Evolutionary conservation across 345 rosid species (phyloP), one percentile per base, ranked within the genome.

Genomic region (Triadica sebifera): DNA sequence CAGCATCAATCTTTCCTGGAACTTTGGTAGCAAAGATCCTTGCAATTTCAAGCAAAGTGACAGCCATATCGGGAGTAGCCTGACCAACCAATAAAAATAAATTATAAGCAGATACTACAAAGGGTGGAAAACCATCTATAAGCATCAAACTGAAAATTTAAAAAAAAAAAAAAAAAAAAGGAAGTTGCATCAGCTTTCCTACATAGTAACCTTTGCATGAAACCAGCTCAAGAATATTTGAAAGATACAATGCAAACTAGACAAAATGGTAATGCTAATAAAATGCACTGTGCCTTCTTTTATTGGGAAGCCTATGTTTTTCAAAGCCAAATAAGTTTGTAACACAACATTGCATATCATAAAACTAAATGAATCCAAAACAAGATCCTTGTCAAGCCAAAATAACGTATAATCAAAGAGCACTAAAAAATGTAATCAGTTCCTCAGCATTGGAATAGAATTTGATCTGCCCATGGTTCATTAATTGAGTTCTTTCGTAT

Each of bases 21-120:
- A 96, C 99, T 85, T 96, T 96, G 29, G 99, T 93, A 63, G 99
- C 98, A 77, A 96, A 96, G 69, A 96, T 93, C 84, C 99, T 89
- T 58, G 99, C 99, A 81, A 96, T 92, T 91, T 93, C 98, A 69
- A 96, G 98, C 75, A 96, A 91, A 70, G 97, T 96, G 70, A 96
- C 97, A 80, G 98, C 99, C 99, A 96, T 96, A 84, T 93, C 98
- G 61, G 98, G 99, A 47, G 98, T 91, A 58, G 97, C 98, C 99
- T 95, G 84, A 55, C 56, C 78, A 82, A 86, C 45, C 71, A 79
- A 78, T 50, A 57, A 25, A n/a, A 41, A 20, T 29, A 52, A 49
- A 20, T 49, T 46, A 72, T n/a, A 65, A 61, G 71, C 20, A 68
- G 52, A 62, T 60, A 57, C n/a, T 29, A 29, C 10, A 6, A 67